Base-by-base conservation (phyloP, 139 green algal species). In the Closterium sp. region DNA sequence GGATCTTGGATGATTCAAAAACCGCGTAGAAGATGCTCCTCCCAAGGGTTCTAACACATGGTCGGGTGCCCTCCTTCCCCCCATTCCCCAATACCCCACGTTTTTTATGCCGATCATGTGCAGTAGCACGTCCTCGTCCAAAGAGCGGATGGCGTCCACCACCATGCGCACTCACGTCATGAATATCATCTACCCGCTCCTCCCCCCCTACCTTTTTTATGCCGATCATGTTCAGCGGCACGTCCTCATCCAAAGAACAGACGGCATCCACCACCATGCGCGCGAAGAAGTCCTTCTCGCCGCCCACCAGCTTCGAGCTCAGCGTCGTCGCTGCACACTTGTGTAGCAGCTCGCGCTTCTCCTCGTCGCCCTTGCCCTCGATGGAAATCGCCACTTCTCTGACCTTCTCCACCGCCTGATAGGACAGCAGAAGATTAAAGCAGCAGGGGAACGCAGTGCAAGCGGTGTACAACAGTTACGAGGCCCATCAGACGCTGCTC, bases 231-330 rank as follows among this genome's bases (percentile, higher is more conserved):
- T 96, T 96, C 88, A 99, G 95, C 91, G 98, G 97, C 91, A 99
- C 94, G 31, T 96, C 97, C 2, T 95, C 50, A 95, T 99, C 98
- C 91, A 99, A 96, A 38, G 86, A 94, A 13, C 90, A 94, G 70
- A 99, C 98, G 13, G 98, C 98, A 88, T 99, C 97, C 85, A 99
- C 98, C 45, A 98, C 97, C 97, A 99, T 99, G 42, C 97, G 92
- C 11, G 96, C 97, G 93, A 99, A 99, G 94, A 99, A 99, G 85
- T 99, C 97, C 94, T 98, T 98, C 96, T 99, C 98, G 11, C 98
- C 97, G 89, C 93, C 50, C 86, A 99, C 97, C 92, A 99, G 97
- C 95, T 99, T 99, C 90, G 96, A 98, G 96, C 98, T 99, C 50
- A 99, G 94, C n/a, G 96, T 97, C 28, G 98, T 99, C 91, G 96